These are phyloP conservation scores for Blastobotrys attinorum DNA, from an alignment of 805 yeast species.

Conservation along the genomic window DNA sequence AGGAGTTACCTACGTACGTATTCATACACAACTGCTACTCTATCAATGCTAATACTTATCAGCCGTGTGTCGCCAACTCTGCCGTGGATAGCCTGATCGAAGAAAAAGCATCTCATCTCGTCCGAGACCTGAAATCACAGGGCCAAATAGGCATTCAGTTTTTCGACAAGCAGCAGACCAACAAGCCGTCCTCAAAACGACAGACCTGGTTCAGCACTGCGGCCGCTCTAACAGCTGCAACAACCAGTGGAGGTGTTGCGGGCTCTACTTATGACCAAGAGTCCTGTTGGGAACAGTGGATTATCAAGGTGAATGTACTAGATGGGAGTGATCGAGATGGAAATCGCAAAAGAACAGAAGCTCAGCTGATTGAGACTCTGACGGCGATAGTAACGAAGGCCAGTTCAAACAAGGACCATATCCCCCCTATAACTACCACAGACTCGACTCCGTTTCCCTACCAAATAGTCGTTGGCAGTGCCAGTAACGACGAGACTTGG, in stretches of 20 bases:
- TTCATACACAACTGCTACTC: too few species aligned
- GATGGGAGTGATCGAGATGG: slow-evolving; percentile 22
- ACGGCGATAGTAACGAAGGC: slow-evolving; percentile 42
- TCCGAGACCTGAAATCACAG: slow-evolving; percentile 12
- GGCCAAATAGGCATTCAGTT: slow-evolving; percentile 24
- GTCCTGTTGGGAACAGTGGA: slow-evolving; percentile 67
- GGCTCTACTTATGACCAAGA: slow-evolving; percentile 32
- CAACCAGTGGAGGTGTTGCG: too few species aligned
- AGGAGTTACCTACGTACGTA: slow-evolving; percentile 46
- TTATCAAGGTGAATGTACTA: slow-evolving; percentile 41
- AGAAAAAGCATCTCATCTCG: slow-evolving; percentile 29
- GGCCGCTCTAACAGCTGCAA: too few species aligned
- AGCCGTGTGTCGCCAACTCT: slow-evolving; percentile 39
- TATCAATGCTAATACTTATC: background rate
- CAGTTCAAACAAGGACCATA: slow-evolving; percentile 53
- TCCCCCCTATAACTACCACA: slow-evolving; percentile 65
- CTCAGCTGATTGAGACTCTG: slow-evolving; percentile 36
- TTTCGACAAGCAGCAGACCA: slow-evolving; percentile 21
- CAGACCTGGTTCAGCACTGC: slow-evolving; percentile 48
- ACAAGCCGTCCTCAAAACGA: slow-evolving; percentile 11
- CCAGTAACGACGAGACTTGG: slow-evolving; percentile 22
- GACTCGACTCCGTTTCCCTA: slow-evolving; percentile 62
- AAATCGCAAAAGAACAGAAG: slow-evolving; percentile 24
- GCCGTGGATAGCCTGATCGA: slow-evolving; percentile 41
- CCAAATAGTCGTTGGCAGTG: slow-evolving; percentile 28